These are phyloP conservation scores for Bondarzewia mesenterica DNA, from an alignment of 1,284 basidiomycete species.

Conservation along the genomic window DNA sequence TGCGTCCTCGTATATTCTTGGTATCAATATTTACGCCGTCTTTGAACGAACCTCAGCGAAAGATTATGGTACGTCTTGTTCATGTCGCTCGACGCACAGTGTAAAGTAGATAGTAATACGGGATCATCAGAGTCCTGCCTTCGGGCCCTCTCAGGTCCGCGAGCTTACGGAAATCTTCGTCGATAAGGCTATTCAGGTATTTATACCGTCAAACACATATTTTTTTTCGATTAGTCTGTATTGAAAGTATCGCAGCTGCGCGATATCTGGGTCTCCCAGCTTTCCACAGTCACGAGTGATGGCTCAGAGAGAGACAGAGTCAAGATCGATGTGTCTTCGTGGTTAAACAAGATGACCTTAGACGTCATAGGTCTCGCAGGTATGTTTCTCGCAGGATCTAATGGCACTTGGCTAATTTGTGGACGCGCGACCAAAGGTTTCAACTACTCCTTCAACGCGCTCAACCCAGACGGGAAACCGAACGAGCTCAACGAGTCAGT, in stretches of 20 bases:
- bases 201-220: no score
- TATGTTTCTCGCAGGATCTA: conserved; percentile 2
- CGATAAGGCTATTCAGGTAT: conserved; percentile 21
- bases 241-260: conserved; percentile 22
- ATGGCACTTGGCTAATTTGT: neutral
- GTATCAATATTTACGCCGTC: neutral
- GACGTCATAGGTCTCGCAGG: conserved; percentile 45
- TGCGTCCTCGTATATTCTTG: neutral
- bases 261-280: conserved; percentile 12
- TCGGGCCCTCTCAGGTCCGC: conserved; percentile 23
- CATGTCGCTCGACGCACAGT: neutral
- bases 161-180: conserved; percentile 25
- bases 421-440: conserved; percentile 27
- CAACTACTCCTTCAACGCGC: conserved; percentile 40
- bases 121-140: conserved; percentile 22
- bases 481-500: conserved; percentile 35
- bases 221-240: neutral
- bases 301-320: neutral
- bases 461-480: conserved; percentile 14
- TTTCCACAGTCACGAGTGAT: neutral
- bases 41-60: neutral
- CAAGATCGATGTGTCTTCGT: conserved; percentile 27
- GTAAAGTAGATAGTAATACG: neutral
- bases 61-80: conserved; percentile 2
- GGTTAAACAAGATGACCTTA: conserved; percentile 36